Evolutionary conservation across 108 stramenopile genomes (phyloP), one percentile per base, ranked within the genome.

Genomic region (Conticribra guillardii): DNA sequence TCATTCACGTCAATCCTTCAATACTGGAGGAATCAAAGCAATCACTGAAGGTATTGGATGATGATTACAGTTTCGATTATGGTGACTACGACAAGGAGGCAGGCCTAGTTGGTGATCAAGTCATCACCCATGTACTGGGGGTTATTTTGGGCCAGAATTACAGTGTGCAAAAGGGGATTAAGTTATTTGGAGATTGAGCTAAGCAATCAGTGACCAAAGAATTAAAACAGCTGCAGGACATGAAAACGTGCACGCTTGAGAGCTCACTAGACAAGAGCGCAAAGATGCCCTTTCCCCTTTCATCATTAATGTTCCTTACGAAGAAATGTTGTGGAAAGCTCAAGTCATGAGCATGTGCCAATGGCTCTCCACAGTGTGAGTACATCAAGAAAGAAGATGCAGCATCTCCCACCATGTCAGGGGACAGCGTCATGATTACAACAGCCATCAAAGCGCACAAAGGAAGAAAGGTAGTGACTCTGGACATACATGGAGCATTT

Each of bases 401-500:
- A 18, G 30, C 47, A 7, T 48, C 62, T 48, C 62, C 62, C 5
- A 64, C 62, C 8, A 47, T 64, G 3, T 17, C 47, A 4, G 30
- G 17, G 29, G 62, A 64, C 3, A 31, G 28, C 27, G 18, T 50
- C n/a, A 26, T 47, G 8, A 64, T 64, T 21, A 44, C 50, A 41
- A 9, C 60, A 17, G 18, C 48, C 17, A 72, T 54, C 3, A 27
- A 52, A 2, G 1, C 71, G 24, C 24, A 54, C 14, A 49, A 72
- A 64, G 30, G 41, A 15, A 19, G 47, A 31, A 1, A 49, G 16
- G 62, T 64, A 28, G 48, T 28, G 1, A 57, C 29, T 1, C 28
- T 57, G 31, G 56, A 33, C 56, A 32, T 57, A n/a, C 56, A 28
- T 16, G 29, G 56, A 30, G 56, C 56, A 2, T 53, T 57, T 21